Evolutionary conservation across 495 filamentous ascomycete species (phyloP).

Genomic region (Pyrenula massariospora): DNA sequence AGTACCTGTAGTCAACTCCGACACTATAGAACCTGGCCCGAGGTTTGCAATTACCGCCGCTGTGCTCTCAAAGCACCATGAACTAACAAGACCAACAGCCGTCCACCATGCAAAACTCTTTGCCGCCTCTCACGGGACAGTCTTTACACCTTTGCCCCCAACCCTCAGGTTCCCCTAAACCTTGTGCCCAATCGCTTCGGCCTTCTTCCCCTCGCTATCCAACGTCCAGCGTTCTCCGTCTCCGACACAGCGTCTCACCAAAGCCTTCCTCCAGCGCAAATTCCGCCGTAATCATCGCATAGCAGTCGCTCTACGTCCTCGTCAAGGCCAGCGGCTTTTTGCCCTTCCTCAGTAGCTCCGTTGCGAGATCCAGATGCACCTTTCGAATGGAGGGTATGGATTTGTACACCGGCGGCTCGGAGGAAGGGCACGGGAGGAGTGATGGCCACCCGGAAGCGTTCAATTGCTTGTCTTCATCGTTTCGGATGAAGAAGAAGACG

Average conservation of each 20-base stretch:
- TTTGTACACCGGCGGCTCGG: background rate
- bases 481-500: background rate
- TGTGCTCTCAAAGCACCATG: background rate
- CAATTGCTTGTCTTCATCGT: background rate
- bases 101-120: background rate
- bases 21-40: background rate
- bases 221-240: background rate
- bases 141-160: background rate
- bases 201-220: background rate
- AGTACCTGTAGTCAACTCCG: background rate
- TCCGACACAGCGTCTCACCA: background rate
- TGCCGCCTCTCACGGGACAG: background rate
- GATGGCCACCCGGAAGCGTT: background rate
- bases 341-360: background rate
- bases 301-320: background rate
- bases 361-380: background rate
- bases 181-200: background rate
- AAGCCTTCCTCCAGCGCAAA: background rate
- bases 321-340: background rate
- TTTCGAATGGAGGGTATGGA: background rate
- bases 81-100: background rate
- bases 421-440: background rate
- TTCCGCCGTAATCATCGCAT: background rate
- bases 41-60: background rate
- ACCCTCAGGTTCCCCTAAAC: background rate